These are phyloP conservation scores for Spergularia marina DNA, from an alignment of 148 eudicot species.

Conservation along the genomic window DNA sequence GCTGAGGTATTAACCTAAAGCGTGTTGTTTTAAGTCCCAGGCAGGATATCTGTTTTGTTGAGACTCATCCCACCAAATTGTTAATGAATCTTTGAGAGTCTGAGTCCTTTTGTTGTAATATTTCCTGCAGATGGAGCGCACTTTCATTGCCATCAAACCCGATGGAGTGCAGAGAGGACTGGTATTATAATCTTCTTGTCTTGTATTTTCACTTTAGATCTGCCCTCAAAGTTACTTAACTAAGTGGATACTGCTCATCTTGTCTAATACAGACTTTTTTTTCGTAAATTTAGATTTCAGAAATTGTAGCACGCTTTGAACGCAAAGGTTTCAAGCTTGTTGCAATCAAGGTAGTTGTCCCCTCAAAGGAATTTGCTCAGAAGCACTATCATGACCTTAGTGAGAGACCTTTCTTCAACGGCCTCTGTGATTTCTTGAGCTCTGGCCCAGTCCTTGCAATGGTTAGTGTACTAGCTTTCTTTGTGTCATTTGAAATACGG, in stretches of 20 bases:
- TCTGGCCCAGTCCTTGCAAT: conserved; percentile 98
- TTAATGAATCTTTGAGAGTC: not conserved
- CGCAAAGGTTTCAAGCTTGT: conserved; percentile 95
- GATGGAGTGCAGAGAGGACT: conserved; percentile 99
- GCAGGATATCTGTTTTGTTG: not conserved
- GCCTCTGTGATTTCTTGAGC: conserved; percentile 91
- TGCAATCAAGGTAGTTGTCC: conserved; percentile 72
- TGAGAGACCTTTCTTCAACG: conserved; percentile 91
- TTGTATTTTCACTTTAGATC: not conserved
- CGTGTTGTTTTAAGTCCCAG: not conserved
- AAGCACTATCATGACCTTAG: conserved; percentile 96
- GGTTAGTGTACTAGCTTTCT: conserved; percentile 41
- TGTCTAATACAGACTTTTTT: conserved; percentile 5
- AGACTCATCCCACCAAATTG: not conserved
- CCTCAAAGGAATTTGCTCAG: conserved; percentile 84
- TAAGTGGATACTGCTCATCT: not conserved
- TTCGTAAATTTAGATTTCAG: conserved; percentile 57
- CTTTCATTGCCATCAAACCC: conserved; percentile 98
- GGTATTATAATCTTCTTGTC: conserved; percentile 37
- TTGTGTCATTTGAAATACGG: no score
- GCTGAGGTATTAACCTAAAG: conserved; percentile 53
- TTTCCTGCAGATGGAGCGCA: conserved; percentile 72
- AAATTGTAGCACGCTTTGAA: conserved; percentile 90
- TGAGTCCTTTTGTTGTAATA: not conserved
- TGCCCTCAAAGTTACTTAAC: not conserved